Conservation (phyloP, 148 eudicot species). For the Arctostaphylos glauca region DNA sequence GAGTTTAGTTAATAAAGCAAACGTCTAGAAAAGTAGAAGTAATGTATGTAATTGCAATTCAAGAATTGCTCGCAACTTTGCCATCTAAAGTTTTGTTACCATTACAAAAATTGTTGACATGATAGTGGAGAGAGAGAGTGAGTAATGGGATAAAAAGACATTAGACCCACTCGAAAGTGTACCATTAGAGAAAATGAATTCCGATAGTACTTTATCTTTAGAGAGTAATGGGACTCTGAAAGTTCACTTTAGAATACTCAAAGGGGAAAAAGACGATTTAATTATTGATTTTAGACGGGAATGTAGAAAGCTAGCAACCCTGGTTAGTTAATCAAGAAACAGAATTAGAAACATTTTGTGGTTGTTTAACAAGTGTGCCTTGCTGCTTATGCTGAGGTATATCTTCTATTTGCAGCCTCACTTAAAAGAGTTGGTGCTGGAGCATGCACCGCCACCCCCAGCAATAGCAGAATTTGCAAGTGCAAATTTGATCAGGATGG, state of each 20-base stretch:
- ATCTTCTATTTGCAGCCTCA: constrained; percentile 55
- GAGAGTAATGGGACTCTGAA: not conserved
- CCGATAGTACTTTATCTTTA: too few relatives aligned
- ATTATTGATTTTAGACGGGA: not conserved
- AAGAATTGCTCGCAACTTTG: not conserved
- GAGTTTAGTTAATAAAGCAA: constrained; percentile 27
- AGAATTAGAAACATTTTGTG: not conserved
- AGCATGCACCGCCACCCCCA: constrained; percentile 98
- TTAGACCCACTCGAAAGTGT: too few relatives aligned
- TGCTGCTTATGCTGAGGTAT: not conserved
- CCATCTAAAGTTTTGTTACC: not conserved
- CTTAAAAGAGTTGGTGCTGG: constrained; percentile 81
- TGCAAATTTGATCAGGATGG: constrained; percentile 93
- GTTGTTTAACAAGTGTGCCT: not conserved
- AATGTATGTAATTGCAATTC: not conserved
- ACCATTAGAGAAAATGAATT: too few relatives aligned
- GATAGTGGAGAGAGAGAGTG: not conserved
- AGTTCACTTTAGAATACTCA: not conserved
- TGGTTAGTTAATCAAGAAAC: not conserved
- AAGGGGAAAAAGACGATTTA: not conserved
- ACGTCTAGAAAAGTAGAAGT: not conserved
- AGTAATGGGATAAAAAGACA: not conserved
- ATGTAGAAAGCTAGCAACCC: not conserved
- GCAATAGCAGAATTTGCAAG: constrained; percentile 94
- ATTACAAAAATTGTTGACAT: not conserved